Base-by-base conservation (phyloP, 345 rosid genomes). In the Sapria himalayana region DNA sequence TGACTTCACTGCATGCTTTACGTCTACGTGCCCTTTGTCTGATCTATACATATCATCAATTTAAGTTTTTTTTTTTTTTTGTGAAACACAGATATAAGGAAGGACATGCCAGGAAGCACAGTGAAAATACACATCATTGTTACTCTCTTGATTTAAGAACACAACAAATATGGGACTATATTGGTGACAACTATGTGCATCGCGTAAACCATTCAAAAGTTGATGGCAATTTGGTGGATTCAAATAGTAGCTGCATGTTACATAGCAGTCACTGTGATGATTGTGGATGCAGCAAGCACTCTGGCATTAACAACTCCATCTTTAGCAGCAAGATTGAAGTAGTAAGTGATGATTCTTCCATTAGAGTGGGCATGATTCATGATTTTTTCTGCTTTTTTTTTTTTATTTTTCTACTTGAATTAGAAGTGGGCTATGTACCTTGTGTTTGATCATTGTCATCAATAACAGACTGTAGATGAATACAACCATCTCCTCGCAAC, bases 91-190 rank as follows among this genome's bases (percentile, higher is more conserved):
- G 98, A 60, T 89, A 89, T 61, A 89, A 79, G 65, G 94, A 82
- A 64, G 75, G 84, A 40, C 93, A 82, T 39, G 93, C 86, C 33
- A 73, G 76, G 27, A 67, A 71, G 61, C 98, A 82, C 29, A 79
- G 98, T 93, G 72, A 82, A 65, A 73, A 82, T 50, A 75, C 71
- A 2, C 85, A 89, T 55, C 95, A 89, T 40, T 71, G 77, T 49
- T 89, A 89, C 51, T 82, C 93, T 44, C 76, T 89, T 46, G 95
- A 89, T 67, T 52, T 82, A 56, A 65, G 70, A 43, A 72, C 95
- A 25, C 86, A 82, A 29, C 93, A 89, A 61, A 82, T 89, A 19
- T 82, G 95, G 93, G 95, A 89, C 65, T 89, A 89, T 53, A 92
- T 76, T 56, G 95, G 98, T 43, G 98, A 89, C 59, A 71, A 48